Evolutionary conservation across 176 grass and related monocot genomes (phyloP).

Genomic region (Metroxylon sagu): DNA sequence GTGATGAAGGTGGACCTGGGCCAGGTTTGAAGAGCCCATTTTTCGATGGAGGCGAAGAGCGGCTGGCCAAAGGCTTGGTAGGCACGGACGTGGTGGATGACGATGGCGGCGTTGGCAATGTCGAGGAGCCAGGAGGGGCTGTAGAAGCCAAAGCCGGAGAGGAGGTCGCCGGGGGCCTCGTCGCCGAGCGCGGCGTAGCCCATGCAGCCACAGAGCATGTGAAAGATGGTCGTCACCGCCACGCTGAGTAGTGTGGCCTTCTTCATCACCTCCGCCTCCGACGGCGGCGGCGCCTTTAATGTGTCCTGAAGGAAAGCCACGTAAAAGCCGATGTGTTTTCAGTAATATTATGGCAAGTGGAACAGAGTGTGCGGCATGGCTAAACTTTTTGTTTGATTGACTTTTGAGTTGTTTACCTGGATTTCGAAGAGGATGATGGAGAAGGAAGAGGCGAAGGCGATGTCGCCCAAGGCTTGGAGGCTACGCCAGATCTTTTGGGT

Average conservation of each 20-base stretch:
- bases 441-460: slow-evolving; percentile 60
- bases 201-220: slow-evolving; percentile 82
- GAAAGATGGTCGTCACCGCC: slow-evolving; percentile 61
- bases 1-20: neutral
- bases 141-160: slow-evolving; percentile 89
- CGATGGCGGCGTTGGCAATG: slow-evolving; percentile 80
- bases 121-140: slow-evolving; percentile 89
- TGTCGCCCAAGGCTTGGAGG: slow-evolving; percentile 52
- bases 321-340: no score
- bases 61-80: slow-evolving; percentile 87
- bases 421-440: slow-evolving; percentile 61
- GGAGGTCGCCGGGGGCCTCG: slow-evolving; percentile 62
- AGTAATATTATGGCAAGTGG: no score
- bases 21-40: slow-evolving; percentile 20
- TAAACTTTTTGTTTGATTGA: no score
- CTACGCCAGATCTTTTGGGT: slow-evolving; percentile 43
- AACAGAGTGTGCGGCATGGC: no score
- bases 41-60: slow-evolving; percentile 72
- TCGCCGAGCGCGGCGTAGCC: slow-evolving; percentile 93
- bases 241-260: slow-evolving; percentile 60
- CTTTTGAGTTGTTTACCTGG: slow-evolving; percentile 19
- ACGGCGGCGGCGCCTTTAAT: slow-evolving; percentile 60
- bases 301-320: slow-evolving; percentile 43
- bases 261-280: slow-evolving; percentile 76
- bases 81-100: slow-evolving; percentile 65